Evolutionary conservation across 2,329 filamentous ascomycete species (phyloP).

Genomic region (Colletotrichum siamense): DNA sequence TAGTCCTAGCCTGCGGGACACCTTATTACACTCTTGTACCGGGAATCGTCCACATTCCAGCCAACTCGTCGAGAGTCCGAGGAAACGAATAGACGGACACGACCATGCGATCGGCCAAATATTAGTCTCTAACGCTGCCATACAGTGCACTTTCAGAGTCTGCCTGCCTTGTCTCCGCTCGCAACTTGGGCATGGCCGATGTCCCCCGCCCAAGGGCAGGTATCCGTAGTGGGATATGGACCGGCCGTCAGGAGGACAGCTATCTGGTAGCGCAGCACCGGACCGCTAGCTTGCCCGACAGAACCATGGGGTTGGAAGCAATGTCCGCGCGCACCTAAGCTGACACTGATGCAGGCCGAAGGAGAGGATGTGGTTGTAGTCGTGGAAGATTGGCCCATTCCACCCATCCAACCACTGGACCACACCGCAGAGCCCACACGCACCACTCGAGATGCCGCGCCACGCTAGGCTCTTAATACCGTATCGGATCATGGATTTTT

Average conservation of each 20-base stretch:
- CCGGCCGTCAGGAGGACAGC: neutral
- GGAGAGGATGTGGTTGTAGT: neutral
- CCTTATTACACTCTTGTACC: neutral
- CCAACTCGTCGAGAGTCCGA: neutral
- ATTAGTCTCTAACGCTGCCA: neutral
- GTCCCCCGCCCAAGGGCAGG: neutral
- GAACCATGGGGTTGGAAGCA: constrained; percentile 11
- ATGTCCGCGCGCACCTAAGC: neutral
- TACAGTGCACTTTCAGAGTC: neutral
- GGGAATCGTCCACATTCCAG: neutral
- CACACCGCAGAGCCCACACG: neutral
- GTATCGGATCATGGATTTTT: neutral
- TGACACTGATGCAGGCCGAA: neutral
- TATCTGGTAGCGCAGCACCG: neutral
- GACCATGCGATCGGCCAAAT: neutral
- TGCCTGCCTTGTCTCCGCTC: neutral
- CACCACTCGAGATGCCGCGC: neutral
- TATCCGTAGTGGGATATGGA: neutral
- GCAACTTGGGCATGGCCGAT: neutral
- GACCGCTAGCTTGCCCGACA: neutral
- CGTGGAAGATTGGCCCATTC: neutral
- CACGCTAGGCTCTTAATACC: neutral
- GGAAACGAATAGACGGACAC: neutral
- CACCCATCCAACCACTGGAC: neutral
- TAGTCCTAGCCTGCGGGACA: neutral